Evolutionary conservation across 148 eudicot genomes (phyloP).

Genomic region (Vaccinium macrocarpon): DNA sequence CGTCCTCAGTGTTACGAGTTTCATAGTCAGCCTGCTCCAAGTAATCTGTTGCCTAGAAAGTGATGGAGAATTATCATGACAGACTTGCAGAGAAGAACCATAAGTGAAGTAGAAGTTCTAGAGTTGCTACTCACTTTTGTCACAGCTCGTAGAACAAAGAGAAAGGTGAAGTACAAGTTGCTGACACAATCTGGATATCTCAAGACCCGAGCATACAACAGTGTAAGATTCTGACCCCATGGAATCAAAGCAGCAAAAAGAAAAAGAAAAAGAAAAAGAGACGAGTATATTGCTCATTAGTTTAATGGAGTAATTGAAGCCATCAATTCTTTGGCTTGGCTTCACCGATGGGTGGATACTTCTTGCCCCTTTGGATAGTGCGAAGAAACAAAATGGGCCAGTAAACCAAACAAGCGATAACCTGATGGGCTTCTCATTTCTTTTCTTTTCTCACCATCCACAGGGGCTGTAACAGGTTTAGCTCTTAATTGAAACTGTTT

Average conservation of each 20-base stretch:
- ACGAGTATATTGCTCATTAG: not conserved
- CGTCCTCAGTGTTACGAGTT: slow-evolving; percentile 73
- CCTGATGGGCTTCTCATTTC: not conserved
- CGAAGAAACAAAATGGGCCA: not conserved
- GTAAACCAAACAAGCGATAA: not conserved
- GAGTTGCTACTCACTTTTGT: slow-evolving; percentile 53
- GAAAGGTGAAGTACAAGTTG: slow-evolving; percentile 76
- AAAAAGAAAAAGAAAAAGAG: not conserved
- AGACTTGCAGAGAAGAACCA: not conserved
- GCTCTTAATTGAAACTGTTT: not conserved
- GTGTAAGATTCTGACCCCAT: slow-evolving; percentile 78
- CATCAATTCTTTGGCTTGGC: not conserved
- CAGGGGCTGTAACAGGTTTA: not conserved
- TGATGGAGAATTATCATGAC: not conserved
- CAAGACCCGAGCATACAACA: slow-evolving; percentile 74
- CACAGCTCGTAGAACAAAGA: slow-evolving; percentile 85
- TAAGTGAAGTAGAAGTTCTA: not conserved
- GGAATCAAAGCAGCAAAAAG: slow-evolving; percentile 25
- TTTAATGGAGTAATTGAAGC: not conserved
- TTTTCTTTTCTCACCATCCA: not conserved
- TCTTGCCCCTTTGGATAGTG: not conserved
- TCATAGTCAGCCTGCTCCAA: slow-evolving; percentile 83
- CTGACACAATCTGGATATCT: slow-evolving; percentile 70
- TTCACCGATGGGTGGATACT: not conserved
- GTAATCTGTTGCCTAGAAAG: slow-evolving; percentile 63